A percentile compares a stretch with the other conserved stretches of the same genome.
Conservation (phyloP, 2,329 filamentous ascomycete genomes). For the Hypoxylon sp. region DNA sequence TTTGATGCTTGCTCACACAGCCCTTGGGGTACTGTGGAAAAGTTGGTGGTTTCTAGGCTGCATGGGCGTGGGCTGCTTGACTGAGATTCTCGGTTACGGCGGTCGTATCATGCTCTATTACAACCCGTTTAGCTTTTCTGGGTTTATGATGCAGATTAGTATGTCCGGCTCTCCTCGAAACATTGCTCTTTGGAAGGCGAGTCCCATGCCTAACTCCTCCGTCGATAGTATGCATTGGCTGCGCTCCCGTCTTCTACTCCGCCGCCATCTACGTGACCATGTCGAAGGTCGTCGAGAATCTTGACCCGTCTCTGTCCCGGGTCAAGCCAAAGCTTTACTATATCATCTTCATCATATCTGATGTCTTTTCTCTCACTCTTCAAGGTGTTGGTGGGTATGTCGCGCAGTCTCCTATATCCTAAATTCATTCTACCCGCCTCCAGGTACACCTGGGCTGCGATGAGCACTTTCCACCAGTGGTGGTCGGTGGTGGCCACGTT, state of each 20-base stretch:
- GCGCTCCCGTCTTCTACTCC: constrained; percentile 69
- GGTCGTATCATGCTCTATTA: constrained; percentile 70
- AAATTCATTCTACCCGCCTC: background rate
- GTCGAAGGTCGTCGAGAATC: constrained; percentile 53
- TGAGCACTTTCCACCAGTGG: background rate
- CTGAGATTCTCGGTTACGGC: constrained; percentile 74
- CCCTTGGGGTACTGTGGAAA: constrained; percentile 63
- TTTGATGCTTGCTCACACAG: constrained; percentile 62
- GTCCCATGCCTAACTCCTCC: background rate
- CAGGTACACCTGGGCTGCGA: background rate
- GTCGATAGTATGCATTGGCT: constrained; percentile 68
- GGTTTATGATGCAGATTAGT: constrained; percentile 77
- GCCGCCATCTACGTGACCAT: constrained; percentile 77
- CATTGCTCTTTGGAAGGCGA: background rate
- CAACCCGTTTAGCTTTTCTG: constrained; percentile 71
- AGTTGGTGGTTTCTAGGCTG: constrained; percentile 64
- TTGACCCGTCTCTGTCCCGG: constrained; percentile 49
- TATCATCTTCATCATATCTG: constrained; percentile 57
- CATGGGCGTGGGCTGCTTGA: constrained; percentile 69
- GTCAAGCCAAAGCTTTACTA: constrained; percentile 51
- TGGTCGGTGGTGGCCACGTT: background rate
- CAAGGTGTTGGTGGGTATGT: constrained; percentile 60
- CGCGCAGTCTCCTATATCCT: background rate
- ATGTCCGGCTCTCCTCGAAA: constrained; percentile 42
- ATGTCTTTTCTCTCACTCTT: constrained; percentile 60